phyloP scores from a whole-genome alignment of 78 protist genomes.

The Blattamonas nauphoetae region DNA sequence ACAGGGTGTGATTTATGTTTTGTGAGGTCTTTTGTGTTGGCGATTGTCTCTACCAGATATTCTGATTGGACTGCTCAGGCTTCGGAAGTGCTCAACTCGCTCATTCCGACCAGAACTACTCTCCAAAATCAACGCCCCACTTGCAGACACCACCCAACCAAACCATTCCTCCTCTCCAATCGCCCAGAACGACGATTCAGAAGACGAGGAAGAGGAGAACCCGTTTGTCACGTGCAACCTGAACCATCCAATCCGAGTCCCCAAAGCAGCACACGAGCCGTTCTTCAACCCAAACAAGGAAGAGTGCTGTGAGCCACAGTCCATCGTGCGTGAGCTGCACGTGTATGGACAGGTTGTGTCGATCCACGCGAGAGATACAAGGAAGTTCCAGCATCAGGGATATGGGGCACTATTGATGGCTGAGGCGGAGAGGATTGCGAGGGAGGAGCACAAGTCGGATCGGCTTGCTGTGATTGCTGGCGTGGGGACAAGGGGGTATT shows the following conservation, averaged over 20 bases:
- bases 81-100: constrained; percentile 57
- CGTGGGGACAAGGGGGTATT: constrained; percentile 88
- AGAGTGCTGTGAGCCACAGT: constrained; percentile 18
- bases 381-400: constrained; percentile 81
- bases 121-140: not conserved
- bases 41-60: no score
- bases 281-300: no score
- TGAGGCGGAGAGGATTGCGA: constrained; percentile 85
- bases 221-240: no score
- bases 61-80: constrained; percentile 72
- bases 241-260: no score
- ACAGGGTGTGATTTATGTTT: constrained; percentile 40
- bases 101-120: constrained; percentile 62
- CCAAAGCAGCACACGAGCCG: no score
- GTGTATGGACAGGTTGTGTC: constrained; percentile 82
- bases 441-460: constrained; percentile 67
- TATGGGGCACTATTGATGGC: constrained; percentile 82
- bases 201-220: not conserved
- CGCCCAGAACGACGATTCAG: not conserved
- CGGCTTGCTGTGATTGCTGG: constrained; percentile 82
- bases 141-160: not conserved
- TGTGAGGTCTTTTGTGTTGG: no score
- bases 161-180: no score
- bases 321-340: constrained; percentile 91
- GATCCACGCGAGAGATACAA: constrained; percentile 53